phyloP scores from a whole-genome alignment of 1,284 basidiomycete genomes.

The Ganoderma boninense region DNA sequence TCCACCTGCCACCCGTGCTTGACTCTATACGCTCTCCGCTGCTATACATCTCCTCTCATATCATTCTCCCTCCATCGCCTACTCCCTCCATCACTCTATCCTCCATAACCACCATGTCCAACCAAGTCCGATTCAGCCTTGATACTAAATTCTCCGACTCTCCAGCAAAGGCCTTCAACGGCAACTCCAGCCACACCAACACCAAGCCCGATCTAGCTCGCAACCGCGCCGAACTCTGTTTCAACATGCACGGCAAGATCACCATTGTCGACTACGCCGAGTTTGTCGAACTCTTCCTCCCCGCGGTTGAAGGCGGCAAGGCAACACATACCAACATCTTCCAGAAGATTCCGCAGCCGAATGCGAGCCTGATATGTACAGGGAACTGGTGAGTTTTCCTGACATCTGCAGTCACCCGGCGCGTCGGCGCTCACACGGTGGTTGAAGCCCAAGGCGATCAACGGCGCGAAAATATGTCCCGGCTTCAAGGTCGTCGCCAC shows the following conservation, averaged over 20 bases:
- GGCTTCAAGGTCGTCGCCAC: no score
- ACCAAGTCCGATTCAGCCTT: slow-evolving; percentile 1
- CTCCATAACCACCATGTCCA: slow-evolving; percentile 1
- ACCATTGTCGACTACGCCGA: not conserved
- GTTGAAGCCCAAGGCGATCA: no score
- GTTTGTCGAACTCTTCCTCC: not conserved
- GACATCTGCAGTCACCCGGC: not conserved
- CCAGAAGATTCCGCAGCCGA: not conserved
- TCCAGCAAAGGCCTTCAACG: not conserved
- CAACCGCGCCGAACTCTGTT: slow-evolving; percentile 1
- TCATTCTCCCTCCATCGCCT: not conserved
- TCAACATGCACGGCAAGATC: slow-evolving; percentile 11
- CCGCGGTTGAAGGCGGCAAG: not conserved
- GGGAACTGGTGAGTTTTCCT: not conserved
- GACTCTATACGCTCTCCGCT: not conserved
- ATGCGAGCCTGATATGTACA: not conserved
- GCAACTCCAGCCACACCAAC: not conserved
- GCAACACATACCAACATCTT: not conserved
- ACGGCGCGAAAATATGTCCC: no score
- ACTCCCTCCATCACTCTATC: not conserved
- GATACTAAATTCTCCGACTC: not conserved
- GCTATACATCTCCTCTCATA: no score
- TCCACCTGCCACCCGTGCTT: not conserved
- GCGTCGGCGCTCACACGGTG: no score
- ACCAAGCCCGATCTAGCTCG: not conserved